Conservation (phyloP, 768 basidiomycete species). For the Russula olivacea region DNA sequence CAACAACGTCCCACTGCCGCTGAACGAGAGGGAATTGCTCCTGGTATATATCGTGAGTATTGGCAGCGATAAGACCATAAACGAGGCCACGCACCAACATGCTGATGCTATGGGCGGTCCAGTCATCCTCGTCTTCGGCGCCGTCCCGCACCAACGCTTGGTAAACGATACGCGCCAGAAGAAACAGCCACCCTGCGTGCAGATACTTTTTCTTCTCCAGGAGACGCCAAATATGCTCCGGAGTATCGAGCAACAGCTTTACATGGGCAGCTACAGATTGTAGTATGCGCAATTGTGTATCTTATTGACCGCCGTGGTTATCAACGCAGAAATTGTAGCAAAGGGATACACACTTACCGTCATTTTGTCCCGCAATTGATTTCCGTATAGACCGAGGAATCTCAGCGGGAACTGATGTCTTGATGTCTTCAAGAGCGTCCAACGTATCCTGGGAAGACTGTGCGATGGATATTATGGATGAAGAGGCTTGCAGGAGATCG, state of each 20-base stretch:
- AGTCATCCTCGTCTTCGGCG: slow-evolving; percentile 55
- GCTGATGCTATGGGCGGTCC: slow-evolving; percentile 55
- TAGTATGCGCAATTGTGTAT: slow-evolving; percentile 59
- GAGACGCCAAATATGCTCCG: slow-evolving; percentile 86
- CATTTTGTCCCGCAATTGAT: slow-evolving; percentile 9
- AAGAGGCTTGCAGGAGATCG: slow-evolving; percentile 78
- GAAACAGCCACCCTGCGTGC: slow-evolving; percentile 82
- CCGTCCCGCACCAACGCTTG: slow-evolving; percentile 61
- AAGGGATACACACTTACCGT: slow-evolving; percentile 19
- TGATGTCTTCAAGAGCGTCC: slow-evolving; percentile 58
- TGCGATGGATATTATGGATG: slow-evolving; percentile 75
- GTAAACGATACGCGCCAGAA: slow-evolving; percentile 80
- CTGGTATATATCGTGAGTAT: slow-evolving; percentile 35
- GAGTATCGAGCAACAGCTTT: slow-evolving; percentile 86
- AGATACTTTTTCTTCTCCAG: slow-evolving; percentile 76
- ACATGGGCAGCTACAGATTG: slow-evolving; percentile 82
- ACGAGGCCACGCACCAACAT: slow-evolving; percentile 43
- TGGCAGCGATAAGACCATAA: neutral
- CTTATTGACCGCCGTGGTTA: slow-evolving; percentile 33
- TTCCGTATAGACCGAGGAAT: slow-evolving; percentile 10
- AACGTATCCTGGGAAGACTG: slow-evolving; percentile 60
- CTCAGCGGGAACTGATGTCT: slow-evolving; percentile 40
- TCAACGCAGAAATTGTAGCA: neutral
- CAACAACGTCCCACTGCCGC: slow-evolving; percentile 88
- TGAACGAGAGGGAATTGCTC: slow-evolving; percentile 84